A percentile compares a stretch with the other conserved stretches of the same genome.
Evolutionary conservation across 1,284 basidiomycete genomes (phyloP).

Genomic region (Rhodotorula sp.): DNA sequence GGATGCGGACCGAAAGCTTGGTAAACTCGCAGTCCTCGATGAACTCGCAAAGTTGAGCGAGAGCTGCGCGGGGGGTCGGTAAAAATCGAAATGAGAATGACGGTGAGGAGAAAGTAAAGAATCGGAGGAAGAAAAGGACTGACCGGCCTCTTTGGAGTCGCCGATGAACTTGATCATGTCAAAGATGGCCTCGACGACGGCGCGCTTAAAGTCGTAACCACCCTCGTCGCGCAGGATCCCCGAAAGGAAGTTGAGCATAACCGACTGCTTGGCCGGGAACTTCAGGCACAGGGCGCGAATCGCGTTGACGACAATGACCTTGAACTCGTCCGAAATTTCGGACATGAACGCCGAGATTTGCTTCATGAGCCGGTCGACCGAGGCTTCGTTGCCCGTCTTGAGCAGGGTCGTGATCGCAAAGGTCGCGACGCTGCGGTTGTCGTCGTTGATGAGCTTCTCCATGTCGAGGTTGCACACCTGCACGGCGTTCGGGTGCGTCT

Average conservation of each 20-base stretch:
- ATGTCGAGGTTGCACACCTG: slow-evolving; percentile 95
- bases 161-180: slow-evolving; percentile 99
- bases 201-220: slow-evolving; percentile 98
- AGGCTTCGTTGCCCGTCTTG: slow-evolving; percentile 98
- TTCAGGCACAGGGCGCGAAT: slow-evolving; percentile 98
- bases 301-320: slow-evolving; percentile 98
- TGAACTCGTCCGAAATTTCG: slow-evolving; percentile 99
- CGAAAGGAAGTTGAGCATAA: slow-evolving; percentile 92
- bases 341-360: slow-evolving; percentile 99
- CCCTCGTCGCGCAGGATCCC: slow-evolving; percentile 95
- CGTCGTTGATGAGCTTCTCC: slow-evolving; percentile 94
- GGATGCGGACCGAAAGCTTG: slow-evolving; percentile 94
- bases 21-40: slow-evolving; percentile 99
- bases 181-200: slow-evolving; percentile 98
- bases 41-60: slow-evolving; percentile 99
- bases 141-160: slow-evolving; percentile 82
- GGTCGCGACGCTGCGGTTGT: slow-evolving; percentile 94
- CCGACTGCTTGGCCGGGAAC: slow-evolving; percentile 93
- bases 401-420: slow-evolving; percentile 98
- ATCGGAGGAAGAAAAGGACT: slow-evolving; percentile 25
- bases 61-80: slow-evolving; percentile 57
- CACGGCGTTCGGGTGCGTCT: slow-evolving; percentile 79
- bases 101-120: not conserved
- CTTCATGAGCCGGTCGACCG: slow-evolving; percentile 98
- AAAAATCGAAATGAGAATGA: not conserved